Conservation (phyloP, 108 stramenopile genomes). For the Skeletonema menzelii region DNA sequence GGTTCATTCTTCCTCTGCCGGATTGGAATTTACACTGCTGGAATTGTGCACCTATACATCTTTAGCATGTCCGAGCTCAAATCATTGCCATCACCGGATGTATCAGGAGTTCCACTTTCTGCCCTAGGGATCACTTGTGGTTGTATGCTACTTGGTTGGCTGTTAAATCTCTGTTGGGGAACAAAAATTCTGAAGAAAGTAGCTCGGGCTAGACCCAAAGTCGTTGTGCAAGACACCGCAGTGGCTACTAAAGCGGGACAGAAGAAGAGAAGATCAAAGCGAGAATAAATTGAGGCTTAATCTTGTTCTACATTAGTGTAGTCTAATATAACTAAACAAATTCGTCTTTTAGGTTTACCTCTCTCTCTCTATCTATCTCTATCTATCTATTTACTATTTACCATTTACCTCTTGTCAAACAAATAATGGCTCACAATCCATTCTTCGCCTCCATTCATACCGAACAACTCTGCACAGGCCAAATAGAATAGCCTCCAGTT, state of each 20-base stretch:
- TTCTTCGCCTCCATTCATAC: conserved; percentile 82
- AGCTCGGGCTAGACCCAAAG: neutral
- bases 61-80: conserved; percentile 13
- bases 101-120: conserved; percentile 21
- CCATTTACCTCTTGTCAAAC: conserved; percentile 57
- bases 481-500: conserved; percentile 97
- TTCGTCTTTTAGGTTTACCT: too few relatives aligned
- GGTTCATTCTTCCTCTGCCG: conserved; percentile 25
- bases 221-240: neutral
- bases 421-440: conserved; percentile 90
- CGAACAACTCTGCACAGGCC: conserved; percentile 95
- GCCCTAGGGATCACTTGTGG: conserved; percentile 27
- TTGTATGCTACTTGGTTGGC: conserved; percentile 38
- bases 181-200: conserved; percentile 30
- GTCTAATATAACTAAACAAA: too few relatives aligned
- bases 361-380: neutral
- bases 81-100: conserved; percentile 1
- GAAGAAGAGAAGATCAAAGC: neutral
- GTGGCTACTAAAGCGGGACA: neutral
- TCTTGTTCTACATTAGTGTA: too few relatives aligned
- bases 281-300: neutral
- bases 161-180: conserved; percentile 37
- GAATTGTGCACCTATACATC: conserved; percentile 32
- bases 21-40: conserved; percentile 27
- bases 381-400: too few relatives aligned